phyloP scores from a whole-genome alignment of 495 filamentous ascomycete species.

The Aspergillus indologenus region DNA sequence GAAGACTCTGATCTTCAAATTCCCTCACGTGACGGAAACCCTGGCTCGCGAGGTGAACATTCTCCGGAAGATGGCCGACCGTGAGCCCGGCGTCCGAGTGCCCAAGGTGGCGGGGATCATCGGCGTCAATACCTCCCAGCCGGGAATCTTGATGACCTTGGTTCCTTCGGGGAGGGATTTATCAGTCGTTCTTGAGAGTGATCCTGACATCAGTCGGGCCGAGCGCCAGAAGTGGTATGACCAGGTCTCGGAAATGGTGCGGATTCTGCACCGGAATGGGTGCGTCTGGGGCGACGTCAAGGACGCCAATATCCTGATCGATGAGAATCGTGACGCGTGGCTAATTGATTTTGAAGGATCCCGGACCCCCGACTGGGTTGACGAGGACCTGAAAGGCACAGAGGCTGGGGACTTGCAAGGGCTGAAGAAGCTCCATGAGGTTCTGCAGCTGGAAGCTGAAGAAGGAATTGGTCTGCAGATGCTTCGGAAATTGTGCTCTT shows the following conservation, averaged over 20 bases:
- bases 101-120: neutral
- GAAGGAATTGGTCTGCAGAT: too few relatives aligned
- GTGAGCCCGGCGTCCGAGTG: neutral
- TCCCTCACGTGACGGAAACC: neutral
- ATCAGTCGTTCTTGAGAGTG: neutral
- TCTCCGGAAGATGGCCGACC: neutral
- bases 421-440: neutral
- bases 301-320: neutral
- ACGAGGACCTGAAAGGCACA: neutral
- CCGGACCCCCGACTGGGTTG: neutral
- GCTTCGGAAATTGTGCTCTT: too few relatives aligned
- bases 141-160: neutral
- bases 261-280: neutral
- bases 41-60: neutral
- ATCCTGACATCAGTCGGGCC: neutral
- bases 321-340: slow-evolving; percentile 3
- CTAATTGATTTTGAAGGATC: slow-evolving; percentile 7
- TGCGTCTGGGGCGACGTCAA: slow-evolving; percentile 1
- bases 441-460: too few relatives aligned
- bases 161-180: neutral
- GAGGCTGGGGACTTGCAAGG: slow-evolving; percentile 5
- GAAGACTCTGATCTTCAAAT: neutral
- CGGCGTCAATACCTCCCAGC: neutral
- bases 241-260: slow-evolving; percentile 2
- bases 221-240: slow-evolving; percentile 8